Evolutionary conservation across 1,284 basidiomycete genomes (phyloP), one percentile per base, ranked within the genome.

Genomic region (Apiotrichum veenhuisii): DNA sequence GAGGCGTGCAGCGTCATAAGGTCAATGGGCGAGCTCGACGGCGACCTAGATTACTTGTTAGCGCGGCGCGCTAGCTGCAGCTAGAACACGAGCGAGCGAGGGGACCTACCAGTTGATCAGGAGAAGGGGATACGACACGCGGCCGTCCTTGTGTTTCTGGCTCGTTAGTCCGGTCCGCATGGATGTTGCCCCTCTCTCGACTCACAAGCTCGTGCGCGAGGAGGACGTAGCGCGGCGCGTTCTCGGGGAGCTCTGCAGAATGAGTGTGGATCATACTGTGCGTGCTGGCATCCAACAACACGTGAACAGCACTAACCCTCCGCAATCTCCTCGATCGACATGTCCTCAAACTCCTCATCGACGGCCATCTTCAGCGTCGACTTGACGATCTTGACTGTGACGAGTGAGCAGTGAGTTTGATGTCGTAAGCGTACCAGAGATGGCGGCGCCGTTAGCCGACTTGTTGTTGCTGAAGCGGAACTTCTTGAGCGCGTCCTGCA

Each of bases 181-280:
- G 27, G 5, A 15, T 15, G 12, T 15, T 17, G n/a, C n/a, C n/a
- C n/a, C n/a, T n/a, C n/a, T n/a, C 23, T 1, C 11, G 34, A 62
- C 74, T 34, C 37, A 77, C 77, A 23, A 93, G 82, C 68, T 90
- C 87, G 69, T 94, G 89, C 17, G 89, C 90, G 30, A 89, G 78
- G 22, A 97, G 74, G 46, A 96, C 84, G 72, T 91, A 96, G 65
- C 93, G 83, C 12, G 93, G 93, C 7, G 87, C 84, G 74, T 89
- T 89, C 76, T 91, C 91, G 0, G 93, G 93, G 8, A 97, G 81
- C 70, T 95, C 94, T 94, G 65, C n/a, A n/a, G n/a, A n/a, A n/a
- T n/a, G n/a, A n/a, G n/a, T n/a, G n/a, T n/a, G 11, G 20, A 30
- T 5, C 30, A 30, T 30, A 7, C 30, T 7, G 30, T 20, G 30